Base-by-base conservation (phyloP, 23 red algal species). In the Gracilaria vermiculophylla region DNA sequence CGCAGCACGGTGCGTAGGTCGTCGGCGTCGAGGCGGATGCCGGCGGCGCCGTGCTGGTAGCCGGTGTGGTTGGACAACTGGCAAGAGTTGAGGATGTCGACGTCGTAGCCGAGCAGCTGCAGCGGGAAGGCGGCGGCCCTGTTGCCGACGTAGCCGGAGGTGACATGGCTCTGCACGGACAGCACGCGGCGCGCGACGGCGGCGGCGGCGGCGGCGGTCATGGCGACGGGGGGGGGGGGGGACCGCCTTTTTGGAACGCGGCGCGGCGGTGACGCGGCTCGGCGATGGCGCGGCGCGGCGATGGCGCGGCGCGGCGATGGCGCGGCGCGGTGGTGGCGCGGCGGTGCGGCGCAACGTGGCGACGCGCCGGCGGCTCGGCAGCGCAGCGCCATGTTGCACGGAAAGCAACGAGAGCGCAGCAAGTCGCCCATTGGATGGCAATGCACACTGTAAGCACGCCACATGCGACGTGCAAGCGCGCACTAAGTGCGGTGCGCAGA, bases 1-100 rank as follows among this genome's bases (percentile, higher is more conserved):
- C 69, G 29, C 29, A 95, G 36, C 48, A 94, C 34, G 8, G 49
- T 44, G 49, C 51, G 44, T 27, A 99, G 57, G 25, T 95, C 80
- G 13, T 90, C 53, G 19, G 72, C 73, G 28, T 67, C 77, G 31
- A 92, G 69, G 7, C 77, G 62, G 33, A 77, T 72, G 34, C 97
- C 97, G 52, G 76, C 48, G 25, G 81, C 91, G 25, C 81, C 89
- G 32, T 91, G 62, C 19, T 21, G 35, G 76, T 99, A 99, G 41
- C 88, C 97, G 14, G 97, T 99, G 74, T 99, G 97, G 83, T 99
- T 99, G 83, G 89, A 77, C 55, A 99, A 92, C 42, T 88, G 80
- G 66, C 91, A 88, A 6, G 93, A 92, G 67, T 94, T 83, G 76
- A 99, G 79, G 14, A 86, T 51, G 76, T 99, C 97, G 17, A 99